Percentiles rank a stretch among this genome's conserved stretches.
phyloP scores from a whole-genome alignment of 306 rosid species.

The Fragaria ananassa region DNA sequence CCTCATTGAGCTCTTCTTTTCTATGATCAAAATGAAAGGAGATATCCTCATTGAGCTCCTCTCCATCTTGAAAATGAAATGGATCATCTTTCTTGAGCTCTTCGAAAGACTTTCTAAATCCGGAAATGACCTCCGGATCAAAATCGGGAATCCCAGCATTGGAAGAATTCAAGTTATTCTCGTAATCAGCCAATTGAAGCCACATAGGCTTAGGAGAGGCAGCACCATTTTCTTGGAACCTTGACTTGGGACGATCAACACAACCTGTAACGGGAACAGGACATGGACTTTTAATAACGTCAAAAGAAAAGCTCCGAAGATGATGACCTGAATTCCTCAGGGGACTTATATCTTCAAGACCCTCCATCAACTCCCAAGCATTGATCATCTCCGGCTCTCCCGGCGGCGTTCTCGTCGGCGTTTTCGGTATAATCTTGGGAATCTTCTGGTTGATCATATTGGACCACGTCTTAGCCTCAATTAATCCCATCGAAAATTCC shows the following conservation, averaged over 20 bases:
- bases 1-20: slow-evolving; percentile 27
- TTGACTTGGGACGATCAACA: slow-evolving; percentile 36
- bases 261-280: slow-evolving; percentile 21
- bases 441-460: slow-evolving; percentile 59
- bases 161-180: slow-evolving; percentile 30
- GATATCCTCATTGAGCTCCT: slow-evolving; percentile 1
- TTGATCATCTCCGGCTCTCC: slow-evolving; percentile 90
- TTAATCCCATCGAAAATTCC: slow-evolving; percentile 48
- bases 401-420: slow-evolving; percentile 62
- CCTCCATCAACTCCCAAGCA: slow-evolving; percentile 92
- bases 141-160: slow-evolving; percentile 35
- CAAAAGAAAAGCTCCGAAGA: slow-evolving; percentile 64
- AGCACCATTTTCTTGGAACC: slow-evolving; percentile 22
- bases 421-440: slow-evolving; percentile 46
- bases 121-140: slow-evolving; percentile 46
- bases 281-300: slow-evolving; percentile 23
- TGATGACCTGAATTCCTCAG: slow-evolving; percentile 55
- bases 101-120: slow-evolving; percentile 53
- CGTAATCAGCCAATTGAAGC: slow-evolving; percentile 31
- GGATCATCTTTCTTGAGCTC: slow-evolving; percentile 28
- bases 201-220: slow-evolving; percentile 48
- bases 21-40: background rate
- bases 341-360: slow-evolving; percentile 79
- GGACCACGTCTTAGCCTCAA: slow-evolving; percentile 82
- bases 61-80: slow-evolving; percentile 6